Conservation (phyloP, 768 basidiomycete species). For the Botryobasidium botryosum region DNA sequence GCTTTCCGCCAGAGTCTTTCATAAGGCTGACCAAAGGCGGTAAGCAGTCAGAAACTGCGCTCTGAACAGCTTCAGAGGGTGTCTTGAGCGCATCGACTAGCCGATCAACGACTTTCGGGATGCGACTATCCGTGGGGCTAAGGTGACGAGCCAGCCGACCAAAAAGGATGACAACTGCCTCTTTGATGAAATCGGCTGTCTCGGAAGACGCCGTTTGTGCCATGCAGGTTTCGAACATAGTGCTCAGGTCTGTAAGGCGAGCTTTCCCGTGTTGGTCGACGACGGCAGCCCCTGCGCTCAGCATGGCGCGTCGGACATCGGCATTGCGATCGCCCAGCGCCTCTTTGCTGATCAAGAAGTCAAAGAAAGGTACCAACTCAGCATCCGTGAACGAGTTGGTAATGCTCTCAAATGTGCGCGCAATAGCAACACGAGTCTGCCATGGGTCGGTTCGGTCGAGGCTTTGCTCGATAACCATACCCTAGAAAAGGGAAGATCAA, state of each 20-base stretch:
- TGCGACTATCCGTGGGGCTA: constrained; percentile 53
- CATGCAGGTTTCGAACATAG: constrained; percentile 67
- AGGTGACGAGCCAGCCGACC: constrained; percentile 85
- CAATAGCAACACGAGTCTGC: constrained; percentile 62
- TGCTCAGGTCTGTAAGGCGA: constrained; percentile 55
- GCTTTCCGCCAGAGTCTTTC: constrained; percentile 33
- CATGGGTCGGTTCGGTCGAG: constrained; percentile 83
- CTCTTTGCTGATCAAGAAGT: constrained; percentile 69
- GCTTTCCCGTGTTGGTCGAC: constrained; percentile 70
- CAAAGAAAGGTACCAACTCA: constrained; percentile 56
- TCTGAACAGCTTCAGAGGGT: constrained; percentile 90
- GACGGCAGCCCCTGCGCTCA: constrained; percentile 64
- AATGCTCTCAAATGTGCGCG: constrained; percentile 45
- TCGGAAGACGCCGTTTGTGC: constrained; percentile 35
- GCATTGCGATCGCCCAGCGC: constrained; percentile 73
- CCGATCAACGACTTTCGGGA: constrained; percentile 67
- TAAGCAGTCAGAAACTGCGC: constrained; percentile 90
- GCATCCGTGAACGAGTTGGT: constrained; percentile 45
- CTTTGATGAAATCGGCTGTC: constrained; percentile 74
- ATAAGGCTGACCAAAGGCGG: constrained; percentile 68
- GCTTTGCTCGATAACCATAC: constrained; percentile 80
- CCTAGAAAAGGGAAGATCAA: constrained; percentile 31
- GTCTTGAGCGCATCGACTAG: constrained; percentile 83
- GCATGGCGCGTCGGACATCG: constrained; percentile 74
- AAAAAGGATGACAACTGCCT: constrained; percentile 87